Base-by-base conservation (phyloP, 2,329 filamentous ascomycete genomes). In the Fusarium sarcochroum region DNA sequence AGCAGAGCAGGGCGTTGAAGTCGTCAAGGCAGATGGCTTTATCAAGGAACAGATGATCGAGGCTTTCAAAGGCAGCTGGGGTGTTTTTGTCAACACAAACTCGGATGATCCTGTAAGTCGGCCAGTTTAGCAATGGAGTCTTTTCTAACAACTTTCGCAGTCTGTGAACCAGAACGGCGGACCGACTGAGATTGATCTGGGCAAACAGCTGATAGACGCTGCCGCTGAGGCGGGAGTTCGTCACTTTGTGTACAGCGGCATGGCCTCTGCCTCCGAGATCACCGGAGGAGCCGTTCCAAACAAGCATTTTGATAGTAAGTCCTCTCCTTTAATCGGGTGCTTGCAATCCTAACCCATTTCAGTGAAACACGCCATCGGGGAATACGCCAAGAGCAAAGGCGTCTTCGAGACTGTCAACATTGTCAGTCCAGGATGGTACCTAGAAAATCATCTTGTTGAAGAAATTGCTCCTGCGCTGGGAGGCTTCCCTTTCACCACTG, bases 341-440 rank as follows among this genome's bases (percentile, higher is more conserved):
- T 9, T 13, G 1, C 10, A 8, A 20, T 30, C 1, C 66, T 70
- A 23, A 75, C 10, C 27, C 1, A 1, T 20, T 3, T 3, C 32
- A 82, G 80, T 78, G 14, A 83, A 83, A 61, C 66, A 78, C 54
- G 73, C 73, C 6, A 74, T 82, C 37, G 79, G 79, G 9, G 69
- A 80, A 40, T 80, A 82, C 47, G 80, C 80, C 15, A 73, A 75
- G 23, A 60, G 58, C 3, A 76, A 70, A 21, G 58, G 59, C 5
- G 62, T 62, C 1, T 83, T 84, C 61, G 70, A 78, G 32, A 76
- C 75, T 20, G 75, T 80, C 41, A 75, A 73, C 42, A 72, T 78
- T 44, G 76, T 81, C 42, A 76, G 75, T 32, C 71, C 80, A 1
- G 80, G 77, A 3, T 83, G 80, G 80, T 84, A 80, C 61, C 70